phyloP scores from a whole-genome alignment of 805 yeast genomes.

The Wickerhamiella dianesei region DNA sequence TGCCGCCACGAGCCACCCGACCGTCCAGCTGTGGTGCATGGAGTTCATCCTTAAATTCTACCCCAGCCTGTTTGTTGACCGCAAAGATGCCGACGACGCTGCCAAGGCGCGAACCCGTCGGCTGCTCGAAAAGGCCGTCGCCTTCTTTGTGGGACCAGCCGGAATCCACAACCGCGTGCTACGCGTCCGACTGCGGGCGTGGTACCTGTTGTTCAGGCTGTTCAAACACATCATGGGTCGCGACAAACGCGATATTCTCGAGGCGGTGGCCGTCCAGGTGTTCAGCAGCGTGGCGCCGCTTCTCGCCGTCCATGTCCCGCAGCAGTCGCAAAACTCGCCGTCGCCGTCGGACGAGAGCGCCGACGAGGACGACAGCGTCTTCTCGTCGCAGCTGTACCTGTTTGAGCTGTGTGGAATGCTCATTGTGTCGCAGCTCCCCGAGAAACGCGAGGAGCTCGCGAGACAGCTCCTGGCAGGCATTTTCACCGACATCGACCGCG shows the following conservation, averaged over 20 bases:
- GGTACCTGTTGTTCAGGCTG: constrained; percentile 82
- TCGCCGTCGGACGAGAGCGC: constrained; percentile 30
- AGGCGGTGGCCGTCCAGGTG: constrained; percentile 41
- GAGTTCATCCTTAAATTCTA: constrained; percentile 76
- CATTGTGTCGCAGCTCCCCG: constrained; percentile 29
- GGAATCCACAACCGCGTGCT: constrained; percentile 68
- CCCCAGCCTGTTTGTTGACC: constrained; percentile 32
- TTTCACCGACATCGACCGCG: constrained; percentile 18
- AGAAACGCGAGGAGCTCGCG: constrained; percentile 11
- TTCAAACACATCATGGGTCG: constrained; percentile 42
- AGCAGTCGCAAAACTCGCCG: constrained; percentile 21
- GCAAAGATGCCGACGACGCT: constrained; percentile 22
- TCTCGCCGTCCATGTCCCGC: constrained; percentile 46
- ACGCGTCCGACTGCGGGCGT: constrained; percentile 69
- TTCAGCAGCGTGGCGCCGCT: constrained; percentile 45
- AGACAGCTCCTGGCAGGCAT: constrained; percentile 12
- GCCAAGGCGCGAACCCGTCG: constrained; percentile 15
- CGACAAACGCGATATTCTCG: constrained; percentile 39
- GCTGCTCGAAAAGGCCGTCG: constrained; percentile 44
- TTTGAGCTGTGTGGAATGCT: constrained; percentile 80
- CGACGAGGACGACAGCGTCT: constrained; percentile 36
- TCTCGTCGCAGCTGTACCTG: constrained; percentile 66
- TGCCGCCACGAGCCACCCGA: constrained; percentile 40
- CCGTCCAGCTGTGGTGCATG: constrained; percentile 67
- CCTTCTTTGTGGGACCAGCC: constrained; percentile 62